Evolutionary conservation across 129 eudicot genomes (phyloP).

Genomic region (Flaveria ramosissima): DNA sequence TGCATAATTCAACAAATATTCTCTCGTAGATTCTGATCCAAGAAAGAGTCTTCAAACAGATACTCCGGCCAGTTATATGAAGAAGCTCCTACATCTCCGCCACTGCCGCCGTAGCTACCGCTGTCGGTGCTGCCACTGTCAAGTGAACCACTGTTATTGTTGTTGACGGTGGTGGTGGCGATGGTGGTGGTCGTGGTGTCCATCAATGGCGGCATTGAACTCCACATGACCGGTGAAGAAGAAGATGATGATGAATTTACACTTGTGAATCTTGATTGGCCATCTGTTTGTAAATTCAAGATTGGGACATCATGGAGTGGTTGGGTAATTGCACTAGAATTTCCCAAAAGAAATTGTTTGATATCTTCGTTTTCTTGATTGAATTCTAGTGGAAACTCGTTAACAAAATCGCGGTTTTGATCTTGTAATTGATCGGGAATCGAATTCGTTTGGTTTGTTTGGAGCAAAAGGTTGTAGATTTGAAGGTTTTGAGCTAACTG

Average conservation of each 20-base stretch:
- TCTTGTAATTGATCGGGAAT: conserved; percentile 25
- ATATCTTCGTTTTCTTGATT: conserved; percentile 28
- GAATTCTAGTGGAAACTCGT: conserved; percentile 19
- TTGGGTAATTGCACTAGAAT: conserved; percentile 31
- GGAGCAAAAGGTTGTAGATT: conserved; percentile 34
- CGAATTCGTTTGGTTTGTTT: conserved; percentile 30
- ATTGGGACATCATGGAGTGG: conserved; percentile 55
- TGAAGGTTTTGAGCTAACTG: conserved; percentile 49
- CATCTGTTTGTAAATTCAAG: conserved; percentile 29
- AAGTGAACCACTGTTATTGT: conserved; percentile 28
- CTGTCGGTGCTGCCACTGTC: conserved; percentile 32
- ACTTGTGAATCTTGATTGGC: conserved; percentile 35
- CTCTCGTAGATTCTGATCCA: conserved; percentile 37
- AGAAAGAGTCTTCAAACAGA: conserved; percentile 36
- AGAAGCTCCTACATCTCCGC: conserved; percentile 39
- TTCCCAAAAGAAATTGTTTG: conserved; percentile 26
- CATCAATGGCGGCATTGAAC: conserved; percentile 29
- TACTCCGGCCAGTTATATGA: conserved; percentile 48
- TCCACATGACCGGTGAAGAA: conserved; percentile 12
- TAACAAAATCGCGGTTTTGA: conserved; percentile 22
- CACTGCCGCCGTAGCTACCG: conserved; percentile 5
- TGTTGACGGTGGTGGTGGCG: not conserved
- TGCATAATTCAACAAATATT: not conserved
- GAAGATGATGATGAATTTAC: conserved; percentile 27
- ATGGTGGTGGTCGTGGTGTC: conserved; percentile 8